Base-by-base conservation (phyloP, 2,329 filamentous ascomycete genomes). In the Allantophomopsis lycopodina region DNA sequence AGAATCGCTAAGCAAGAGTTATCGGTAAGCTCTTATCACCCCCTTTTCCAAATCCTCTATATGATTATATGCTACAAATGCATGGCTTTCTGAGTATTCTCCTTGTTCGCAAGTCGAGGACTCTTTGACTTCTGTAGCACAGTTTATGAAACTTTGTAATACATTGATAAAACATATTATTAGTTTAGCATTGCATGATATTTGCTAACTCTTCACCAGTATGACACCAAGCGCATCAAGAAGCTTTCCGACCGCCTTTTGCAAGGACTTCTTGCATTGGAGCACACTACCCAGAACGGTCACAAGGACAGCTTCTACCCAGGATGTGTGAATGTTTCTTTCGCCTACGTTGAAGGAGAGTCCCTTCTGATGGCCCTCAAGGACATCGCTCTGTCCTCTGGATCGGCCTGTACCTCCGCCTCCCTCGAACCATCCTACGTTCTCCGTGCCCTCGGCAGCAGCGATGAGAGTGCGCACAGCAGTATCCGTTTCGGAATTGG, bases 401-500 rank as follows among this genome's bases (percentile, higher is more conserved):
- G 91, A 42, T 95, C 87, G 55, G 91, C 91, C 5, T 98, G 91
- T 64, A 98, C 91, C 2, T 96, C 89, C 4, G 91, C 91, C 0
- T 98, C 91, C 1, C 68, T 98, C 28, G 91, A 98, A 60, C 91
- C 91, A 13, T 94, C 85, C 59, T 98, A 98, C 59, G 91, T 98
- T 36, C 73, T 98, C 21, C 79, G 91, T 42, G 91, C 91, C 4
- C 71, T 98, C 14, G 91, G 91, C 43, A 96, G 83, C 69, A 95
- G 87, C 49, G 91, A 98, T 53, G 91, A 98, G 65, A 95, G 83
- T 51, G 91, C 91, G 7, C 91, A 98, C 65, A 94, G 86, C 63
- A 94, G 87, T 66, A 98, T 98, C 52, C 77, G 91, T 41, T 98
- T 98, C 50, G 91, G 91, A 36, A 96, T 98, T 55, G 91, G 91